Base-by-base conservation (phyloP, 345 rosid species). In the Gossypioides kirkii region DNA sequence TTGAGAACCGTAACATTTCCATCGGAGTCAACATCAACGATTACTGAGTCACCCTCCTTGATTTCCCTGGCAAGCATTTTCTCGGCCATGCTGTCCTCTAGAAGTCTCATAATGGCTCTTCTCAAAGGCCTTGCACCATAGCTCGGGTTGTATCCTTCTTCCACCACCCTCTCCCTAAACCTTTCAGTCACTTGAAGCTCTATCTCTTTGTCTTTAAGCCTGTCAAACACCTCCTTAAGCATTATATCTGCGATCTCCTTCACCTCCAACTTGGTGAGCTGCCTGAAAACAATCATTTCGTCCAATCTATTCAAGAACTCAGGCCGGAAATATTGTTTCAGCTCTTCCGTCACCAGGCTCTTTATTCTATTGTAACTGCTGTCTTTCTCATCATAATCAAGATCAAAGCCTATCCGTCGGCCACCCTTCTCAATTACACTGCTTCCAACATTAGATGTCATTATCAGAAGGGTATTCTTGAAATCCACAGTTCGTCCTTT, bases 71-170 rank as follows among this genome's bases (percentile, higher is more conserved):
- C 84, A 25, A 95, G 98, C 99, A 95, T 91, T 78, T 95, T 95
- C 90, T 96, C 99, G 1, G 98, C 99, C 99, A 96, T 88, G 76
- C 92, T 87, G 80, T 96, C 99, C 80, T 96, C 99, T 46, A 96
- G 80, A 20, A 93, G 89, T 80, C 97, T 87, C 98, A 91, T 93
- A 0, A 96, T 90, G 17, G 98, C 99, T 80, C 99, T 86, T 82
- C 99, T 84, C 66, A 96, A 79, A 55, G 99, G 98, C 83, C 98
- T 88, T 0, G 99, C 99, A 0, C 99, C 99, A 22, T 95, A 95
- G 74, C 97, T 91, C 3, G 98, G 99, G 61, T 95, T 87, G 45
- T 88, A 95, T n/a, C 99, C 99, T 86, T 95, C 99, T 1, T 96
- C 90, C 0, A 92, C 99, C 55, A 96, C 98, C 83, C 92, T 82